Base-by-base conservation (phyloP, 1,139 yeast genomes). In the Candida albicans region DNA sequence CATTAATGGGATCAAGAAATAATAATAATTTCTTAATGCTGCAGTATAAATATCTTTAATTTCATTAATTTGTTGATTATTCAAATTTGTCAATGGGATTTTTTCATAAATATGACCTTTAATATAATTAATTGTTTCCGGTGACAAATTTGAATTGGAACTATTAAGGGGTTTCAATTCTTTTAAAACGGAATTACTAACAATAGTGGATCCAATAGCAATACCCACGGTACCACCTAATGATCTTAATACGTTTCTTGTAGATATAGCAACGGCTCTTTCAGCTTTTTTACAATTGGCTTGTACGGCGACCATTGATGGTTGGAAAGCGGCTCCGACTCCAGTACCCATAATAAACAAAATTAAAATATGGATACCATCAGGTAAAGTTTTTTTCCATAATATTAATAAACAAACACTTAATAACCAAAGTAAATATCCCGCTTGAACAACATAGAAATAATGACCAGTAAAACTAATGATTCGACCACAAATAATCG, bases 231-330 rank as follows among this genome's bases (percentile, higher is more conserved):
- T 74, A 24, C 82, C 82, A 32, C 85, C 84, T 41, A 79, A 68
- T 1, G 79, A 72, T 46, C 84, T 58, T 39, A 77, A 51, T 9
- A 78, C 75, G 50, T 78, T 79, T 55, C 84, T 65, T 1, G 80
- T 68, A 2, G 82, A 70, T 8, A 79, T 78, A 8, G 78, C 79
- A 10, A 79, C 81, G 0, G 84, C 82, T 37, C 84, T 59, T 48
- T 79, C 83, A 1, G 75, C 64, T 40, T 69, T 70, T 33, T 57
- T 63, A 8, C 80, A 69, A 43, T 77, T 79, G 0, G 84, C 81
- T 55, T 77, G 81, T 1, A 72, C 73, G 1, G 83, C 83, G 8
- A 79, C 73, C 67, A 79, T 66, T 0, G 81, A 72, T 7, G 67
- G 68, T 41, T 63, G 67, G 52, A 63, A 63, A 2, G 62, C 56